These are phyloP conservation scores for Cercospora canescens DNA, from an alignment of 2,329 filamentous ascomycete genomes.

Conservation along the genomic window DNA sequence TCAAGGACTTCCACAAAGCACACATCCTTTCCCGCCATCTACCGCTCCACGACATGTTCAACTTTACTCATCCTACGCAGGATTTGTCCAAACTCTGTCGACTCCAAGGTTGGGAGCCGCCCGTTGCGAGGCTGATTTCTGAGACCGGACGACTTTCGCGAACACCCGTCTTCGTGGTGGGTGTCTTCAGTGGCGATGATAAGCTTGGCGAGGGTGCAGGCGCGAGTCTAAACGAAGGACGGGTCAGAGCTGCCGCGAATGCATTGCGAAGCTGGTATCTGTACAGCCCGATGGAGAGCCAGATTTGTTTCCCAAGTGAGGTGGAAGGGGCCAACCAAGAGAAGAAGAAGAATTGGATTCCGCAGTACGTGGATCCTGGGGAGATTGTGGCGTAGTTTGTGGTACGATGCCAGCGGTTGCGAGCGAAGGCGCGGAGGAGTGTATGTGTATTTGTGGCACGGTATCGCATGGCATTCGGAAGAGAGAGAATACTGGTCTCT, in stretches of 20 bases:
- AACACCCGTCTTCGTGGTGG: conserved; percentile 89
- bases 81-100: conserved; percentile 83
- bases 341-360: conserved; percentile 46
- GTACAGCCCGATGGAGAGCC: conserved; percentile 70
- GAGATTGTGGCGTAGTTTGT: conserved; percentile 50
- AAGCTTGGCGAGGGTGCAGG: conserved; percentile 91
- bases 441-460: neutral
- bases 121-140: conserved; percentile 81
- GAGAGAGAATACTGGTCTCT: neutral
- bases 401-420: no score
- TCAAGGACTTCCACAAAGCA: conserved; percentile 77
- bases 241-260: conserved; percentile 76
- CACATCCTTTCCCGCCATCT: conserved; percentile 65
- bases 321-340: conserved; percentile 29
- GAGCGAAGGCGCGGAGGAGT: neutral
- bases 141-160: conserved; percentile 86
- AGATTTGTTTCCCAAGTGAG: conserved; percentile 54
- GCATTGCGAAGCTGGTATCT: conserved; percentile 94
- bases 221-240: conserved; percentile 73
- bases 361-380: conserved; percentile 58
- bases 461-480: neutral
- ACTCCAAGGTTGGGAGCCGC: conserved; percentile 83
- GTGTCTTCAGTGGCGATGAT: conserved; percentile 87
- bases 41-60: conserved; percentile 70
- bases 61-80: conserved; percentile 78